Base-by-base conservation (phyloP, 805 yeast genomes). In the Wickerhamiella occidentalis region DNA sequence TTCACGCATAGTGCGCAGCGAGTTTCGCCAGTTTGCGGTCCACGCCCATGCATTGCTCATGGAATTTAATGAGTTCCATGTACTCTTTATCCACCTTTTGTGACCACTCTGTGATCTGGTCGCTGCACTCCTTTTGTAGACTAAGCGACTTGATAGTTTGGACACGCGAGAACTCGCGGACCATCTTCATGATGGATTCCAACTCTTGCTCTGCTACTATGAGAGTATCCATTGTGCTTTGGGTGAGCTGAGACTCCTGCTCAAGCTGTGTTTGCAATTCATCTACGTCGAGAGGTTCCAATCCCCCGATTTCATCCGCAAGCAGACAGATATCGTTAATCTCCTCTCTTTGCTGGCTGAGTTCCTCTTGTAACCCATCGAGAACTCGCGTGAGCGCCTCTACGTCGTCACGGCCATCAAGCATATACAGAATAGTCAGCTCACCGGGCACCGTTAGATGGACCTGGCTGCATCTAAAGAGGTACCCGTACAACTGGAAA, bases 321-420 rank as follows among this genome's bases (percentile, higher is more conserved):
- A 22, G 38, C 2, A 13, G 42, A 21, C 56, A 51, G 29, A 55
- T 41, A 23, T 37, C 45, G 47, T 60, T 57, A 1, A 60, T 50
- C 0, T 54, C 59, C 6, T 28, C 42, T 1, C 62, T 54, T 40
- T 58, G 58, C 13, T 40, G 22, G 2, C 49, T 54, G 26, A 61
- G 52, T 37, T 54, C 54, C 4, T 25, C 22, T 2, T 55, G 18
- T 11, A 62, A 54, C 23, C 55, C 53, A 44, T 55, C 56, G 7
- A 62, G 52, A 8, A 62, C 56, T 11, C 47, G 12, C 13, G 52
- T 41, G 35, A 62, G 54, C 9, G 59, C 57, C 33, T 51, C 51
- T 9, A 45, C 47, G 19, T 45, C 47, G 33, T 45, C 47, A 6
- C 30, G 29, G 19, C 30, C 30, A 22, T 25, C 44, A 22, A 40